A percentile compares a stretch with the other conserved stretches of the same genome.
These are phyloP conservation scores for Eucalyptus grandis DNA, from an alignment of 345 rosid species.

Conservation along the genomic window DNA sequence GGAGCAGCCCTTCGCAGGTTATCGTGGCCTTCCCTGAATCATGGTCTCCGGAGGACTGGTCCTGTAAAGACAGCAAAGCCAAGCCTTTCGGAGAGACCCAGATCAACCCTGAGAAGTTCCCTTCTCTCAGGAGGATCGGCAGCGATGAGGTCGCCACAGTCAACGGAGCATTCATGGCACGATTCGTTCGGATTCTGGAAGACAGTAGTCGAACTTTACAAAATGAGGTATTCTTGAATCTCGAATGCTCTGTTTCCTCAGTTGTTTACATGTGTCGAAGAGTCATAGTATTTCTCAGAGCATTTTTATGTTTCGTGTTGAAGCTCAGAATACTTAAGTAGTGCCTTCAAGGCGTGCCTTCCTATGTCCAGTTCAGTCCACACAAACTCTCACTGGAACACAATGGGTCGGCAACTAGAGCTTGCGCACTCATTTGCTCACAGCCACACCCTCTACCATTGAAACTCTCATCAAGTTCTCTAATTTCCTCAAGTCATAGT, in stretches of 20 bases:
- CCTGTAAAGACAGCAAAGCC: background rate
- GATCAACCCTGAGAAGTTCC: constrained; percentile 17
- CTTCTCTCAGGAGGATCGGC: constrained; percentile 33
- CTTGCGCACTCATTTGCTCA: background rate
- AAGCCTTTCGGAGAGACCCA: constrained; percentile 34
- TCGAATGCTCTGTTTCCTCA: background rate
- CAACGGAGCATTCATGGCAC: constrained; percentile 40
- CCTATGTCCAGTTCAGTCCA: background rate
- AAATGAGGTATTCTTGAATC: background rate
- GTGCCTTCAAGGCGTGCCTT: background rate
- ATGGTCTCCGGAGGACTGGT: constrained; percentile 29
- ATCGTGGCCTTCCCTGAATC: constrained; percentile 34
- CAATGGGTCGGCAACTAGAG: background rate
- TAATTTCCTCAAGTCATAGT: no score
- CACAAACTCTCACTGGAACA: background rate
- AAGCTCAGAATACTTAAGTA: background rate
- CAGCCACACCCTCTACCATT: background rate
- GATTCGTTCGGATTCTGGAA: constrained; percentile 5
- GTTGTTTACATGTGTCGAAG: background rate
- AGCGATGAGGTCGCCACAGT: background rate
- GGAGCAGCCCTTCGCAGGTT: background rate
- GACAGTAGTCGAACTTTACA: background rate
- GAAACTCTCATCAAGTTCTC: background rate
- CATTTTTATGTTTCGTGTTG: background rate
- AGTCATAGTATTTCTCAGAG: background rate